These are phyloP conservation scores for Westerdykella sp. DNA, from an alignment of 2,329 filamentous ascomycete species.

Conservation along the genomic window DNA sequence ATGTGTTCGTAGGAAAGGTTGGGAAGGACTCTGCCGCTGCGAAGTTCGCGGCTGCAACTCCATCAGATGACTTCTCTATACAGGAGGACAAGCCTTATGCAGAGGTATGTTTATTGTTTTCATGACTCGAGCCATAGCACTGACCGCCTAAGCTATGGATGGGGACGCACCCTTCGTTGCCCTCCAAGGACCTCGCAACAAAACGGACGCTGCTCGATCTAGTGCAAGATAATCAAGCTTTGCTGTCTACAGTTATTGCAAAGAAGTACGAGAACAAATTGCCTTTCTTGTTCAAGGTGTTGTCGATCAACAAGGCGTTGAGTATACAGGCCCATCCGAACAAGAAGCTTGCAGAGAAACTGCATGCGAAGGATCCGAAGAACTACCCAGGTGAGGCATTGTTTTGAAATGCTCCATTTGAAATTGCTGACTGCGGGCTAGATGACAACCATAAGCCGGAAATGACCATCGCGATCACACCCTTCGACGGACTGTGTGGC, in stretches of 20 bases:
- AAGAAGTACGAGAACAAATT: conserved; percentile 74
- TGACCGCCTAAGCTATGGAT: conserved; percentile 74
- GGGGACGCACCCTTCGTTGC: conserved; percentile 95
- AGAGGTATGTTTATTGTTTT: conserved; percentile 53
- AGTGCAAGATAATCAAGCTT: conserved; percentile 75
- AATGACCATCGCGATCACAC: conserved; percentile 96
- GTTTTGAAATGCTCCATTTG: neutral
- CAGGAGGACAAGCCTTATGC: conserved; percentile 88
- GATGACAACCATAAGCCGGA: conserved; percentile 99
- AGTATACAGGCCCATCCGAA: conserved; percentile 97
- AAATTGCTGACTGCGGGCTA: conserved; percentile 9
- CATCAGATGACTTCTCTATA: conserved; percentile 66
- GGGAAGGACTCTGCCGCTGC: conserved; percentile 83
- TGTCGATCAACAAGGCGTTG: conserved; percentile 91
- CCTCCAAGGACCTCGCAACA: conserved; percentile 80
- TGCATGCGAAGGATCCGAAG: conserved; percentile 79
- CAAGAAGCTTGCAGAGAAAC: conserved; percentile 83
- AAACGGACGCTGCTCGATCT: conserved; percentile 82
- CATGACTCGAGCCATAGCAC: neutral
- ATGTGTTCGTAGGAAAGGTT: conserved; percentile 60
- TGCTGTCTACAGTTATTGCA: conserved; percentile 68
- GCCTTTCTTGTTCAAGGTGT: conserved; percentile 95
- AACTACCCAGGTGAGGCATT: conserved; percentile 67
- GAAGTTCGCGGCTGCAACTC: conserved; percentile 79
- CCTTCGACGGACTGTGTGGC: conserved; percentile 92